These are phyloP conservation scores for Metarhizium rileyi DNA, from an alignment of 2,329 filamentous ascomycete species.

Conservation along the genomic window DNA sequence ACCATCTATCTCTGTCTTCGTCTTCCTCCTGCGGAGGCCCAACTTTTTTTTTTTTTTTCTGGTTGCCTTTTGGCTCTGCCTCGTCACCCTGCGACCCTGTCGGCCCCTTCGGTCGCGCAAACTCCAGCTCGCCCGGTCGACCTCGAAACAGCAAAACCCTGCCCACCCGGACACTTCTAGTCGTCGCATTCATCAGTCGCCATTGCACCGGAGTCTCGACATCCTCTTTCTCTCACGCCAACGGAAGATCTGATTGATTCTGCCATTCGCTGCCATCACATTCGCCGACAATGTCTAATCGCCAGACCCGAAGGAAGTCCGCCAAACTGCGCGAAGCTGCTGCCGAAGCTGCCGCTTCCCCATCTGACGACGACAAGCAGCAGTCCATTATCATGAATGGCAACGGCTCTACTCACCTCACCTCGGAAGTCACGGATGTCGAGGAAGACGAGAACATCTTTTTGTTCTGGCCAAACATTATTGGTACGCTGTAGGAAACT, in stretches of 20 bases:
- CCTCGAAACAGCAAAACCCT: background rate
- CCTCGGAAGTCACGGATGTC: slow-evolving; percentile 24
- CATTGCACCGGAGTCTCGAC: slow-evolving; percentile 5
- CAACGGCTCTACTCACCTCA: slow-evolving; percentile 32
- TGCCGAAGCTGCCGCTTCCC: slow-evolving; percentile 8
- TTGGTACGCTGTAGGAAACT: slow-evolving; percentile 59
- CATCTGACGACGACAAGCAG: slow-evolving; percentile 20
- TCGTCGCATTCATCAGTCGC: slow-evolving; percentile 1
- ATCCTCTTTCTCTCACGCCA: background rate
- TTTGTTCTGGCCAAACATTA: slow-evolving; percentile 71
- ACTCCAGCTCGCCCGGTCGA: background rate
- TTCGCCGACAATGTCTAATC: slow-evolving; percentile 26
- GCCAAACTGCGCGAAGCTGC: slow-evolving; percentile 22
- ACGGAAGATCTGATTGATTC: background rate
- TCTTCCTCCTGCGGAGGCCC: background rate
- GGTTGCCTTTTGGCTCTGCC: too few species aligned
- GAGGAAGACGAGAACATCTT: slow-evolving; percentile 63
- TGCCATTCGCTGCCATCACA: background rate
- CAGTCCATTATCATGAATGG: slow-evolving; percentile 29
- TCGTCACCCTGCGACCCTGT: slow-evolving; percentile 2
- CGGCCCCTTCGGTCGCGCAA: slow-evolving; percentile 4
- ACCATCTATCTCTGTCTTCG: background rate
- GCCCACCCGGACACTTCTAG: background rate
- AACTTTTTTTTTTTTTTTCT: background rate
- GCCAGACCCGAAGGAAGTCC: slow-evolving; percentile 29